Evolutionary conservation across 2,329 filamentous ascomycete genomes (phyloP).

Genomic region (Alternaria atra): DNA sequence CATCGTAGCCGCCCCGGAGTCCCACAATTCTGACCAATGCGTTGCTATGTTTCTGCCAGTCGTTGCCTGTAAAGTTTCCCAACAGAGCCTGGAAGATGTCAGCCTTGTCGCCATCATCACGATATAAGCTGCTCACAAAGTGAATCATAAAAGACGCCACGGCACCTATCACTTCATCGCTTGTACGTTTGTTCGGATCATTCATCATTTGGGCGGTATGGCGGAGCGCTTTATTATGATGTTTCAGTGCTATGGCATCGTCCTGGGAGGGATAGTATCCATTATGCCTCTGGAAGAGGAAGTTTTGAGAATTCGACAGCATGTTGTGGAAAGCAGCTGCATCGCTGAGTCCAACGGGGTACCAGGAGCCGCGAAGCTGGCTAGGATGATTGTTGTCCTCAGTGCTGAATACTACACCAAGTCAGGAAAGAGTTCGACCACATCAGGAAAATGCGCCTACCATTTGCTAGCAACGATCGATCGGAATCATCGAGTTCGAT

Average conservation of each 20-base stretch:
- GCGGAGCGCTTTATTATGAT: conserved; percentile 36
- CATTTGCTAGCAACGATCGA: conserved; percentile 35
- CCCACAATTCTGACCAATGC: conserved; percentile 35
- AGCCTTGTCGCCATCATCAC: neutral
- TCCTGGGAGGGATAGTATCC: conserved; percentile 33
- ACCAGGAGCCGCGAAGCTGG: conserved; percentile 39
- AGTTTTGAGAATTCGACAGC: conserved; percentile 42
- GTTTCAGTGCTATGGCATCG: conserved; percentile 28
- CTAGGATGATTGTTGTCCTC: conserved; percentile 31
- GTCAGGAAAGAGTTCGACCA: conserved; percentile 19
- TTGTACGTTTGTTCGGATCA: conserved; percentile 30
- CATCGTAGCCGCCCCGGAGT: conserved; percentile 35
- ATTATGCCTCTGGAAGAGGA: conserved; percentile 27
- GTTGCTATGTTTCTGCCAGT: conserved; percentile 36
- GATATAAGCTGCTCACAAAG: conserved; percentile 26
- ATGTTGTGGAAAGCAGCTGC: conserved; percentile 35
- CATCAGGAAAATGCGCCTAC: conserved; percentile 22
- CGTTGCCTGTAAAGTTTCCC: conserved; percentile 28
- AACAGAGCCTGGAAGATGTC: conserved; percentile 23
- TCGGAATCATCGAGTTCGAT: conserved; percentile 35
- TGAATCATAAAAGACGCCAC: conserved; percentile 40
- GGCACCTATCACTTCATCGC: conserved; percentile 30
- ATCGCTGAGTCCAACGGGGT: conserved; percentile 34
- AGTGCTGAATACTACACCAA: conserved; percentile 31
- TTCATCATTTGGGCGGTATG: conserved; percentile 31